These are phyloP conservation scores for Globisporangium ultimum DNA, from an alignment of 352 stramenopile genomes.

Conservation along the genomic window DNA sequence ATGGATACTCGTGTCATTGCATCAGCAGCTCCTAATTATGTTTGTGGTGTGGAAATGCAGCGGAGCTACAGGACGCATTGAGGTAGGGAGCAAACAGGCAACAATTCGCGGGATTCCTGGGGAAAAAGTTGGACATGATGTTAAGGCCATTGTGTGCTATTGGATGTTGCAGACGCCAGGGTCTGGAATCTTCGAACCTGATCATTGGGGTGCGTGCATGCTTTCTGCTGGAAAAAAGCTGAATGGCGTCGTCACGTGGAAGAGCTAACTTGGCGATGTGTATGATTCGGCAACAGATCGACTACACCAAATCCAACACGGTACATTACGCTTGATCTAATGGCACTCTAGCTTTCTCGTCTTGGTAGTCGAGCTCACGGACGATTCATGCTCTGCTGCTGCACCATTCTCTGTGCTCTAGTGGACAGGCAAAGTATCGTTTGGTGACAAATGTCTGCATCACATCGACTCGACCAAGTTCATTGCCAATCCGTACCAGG, in stretches of 20 bases:
- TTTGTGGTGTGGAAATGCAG: constrained; percentile 16
- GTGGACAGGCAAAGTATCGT: constrained; percentile 67
- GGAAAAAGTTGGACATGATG: not conserved
- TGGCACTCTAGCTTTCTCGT: not conserved
- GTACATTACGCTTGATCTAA: constrained; percentile 15
- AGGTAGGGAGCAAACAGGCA: constrained; percentile 17
- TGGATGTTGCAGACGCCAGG: constrained; percentile 29
- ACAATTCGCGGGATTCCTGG: no score
- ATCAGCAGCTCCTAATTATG: constrained; percentile 6
- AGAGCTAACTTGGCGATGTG: not conserved
- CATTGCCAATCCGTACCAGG: constrained; percentile 66
- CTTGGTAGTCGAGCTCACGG: no score
- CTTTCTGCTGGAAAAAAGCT: no score
- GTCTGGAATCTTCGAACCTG: constrained; percentile 63
- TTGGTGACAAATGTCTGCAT: constrained; percentile 62
- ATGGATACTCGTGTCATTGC: not conserved
- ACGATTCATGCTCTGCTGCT: no score
- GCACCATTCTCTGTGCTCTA: constrained; percentile 14
- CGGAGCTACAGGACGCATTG: constrained; percentile 61
- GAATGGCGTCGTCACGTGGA: not conserved
- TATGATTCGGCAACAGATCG: constrained; percentile 30
- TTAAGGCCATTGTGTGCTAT: not conserved
- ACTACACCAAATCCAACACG: constrained; percentile 79
- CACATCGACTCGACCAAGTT: constrained; percentile 49
- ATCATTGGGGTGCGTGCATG: constrained; percentile 54